Evolutionary conservation across 495 filamentous ascomycete species (phyloP), one percentile per base, ranked within the genome.

Genomic region (Lasiosphaeria ovina): DNA sequence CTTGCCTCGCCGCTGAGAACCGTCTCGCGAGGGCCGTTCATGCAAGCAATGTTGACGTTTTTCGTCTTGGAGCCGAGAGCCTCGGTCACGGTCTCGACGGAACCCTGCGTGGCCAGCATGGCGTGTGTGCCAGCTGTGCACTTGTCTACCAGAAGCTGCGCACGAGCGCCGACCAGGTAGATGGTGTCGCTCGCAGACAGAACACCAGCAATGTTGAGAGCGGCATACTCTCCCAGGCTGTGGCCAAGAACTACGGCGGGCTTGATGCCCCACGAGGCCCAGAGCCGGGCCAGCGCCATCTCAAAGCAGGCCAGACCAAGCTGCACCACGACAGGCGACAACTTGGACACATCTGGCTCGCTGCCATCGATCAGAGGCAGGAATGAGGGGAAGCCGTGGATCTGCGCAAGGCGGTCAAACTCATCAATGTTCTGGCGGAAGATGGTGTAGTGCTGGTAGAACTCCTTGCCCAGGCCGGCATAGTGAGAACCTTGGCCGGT

Each of bases 141-240:
- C 64, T 87, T 83, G 35, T 86, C 77, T 14, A 87, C 82, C 4
- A 96, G 79, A n/a, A 96, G 78, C 63, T 85, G 80, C 35, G 92
- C 92, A 51, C 92, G 85, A 42, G 82, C 79, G 31, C 92, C 92
- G 54, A 92, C 88, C 7, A 96, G 80, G 65, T 88, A 90, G 65
- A 97, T 85, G 33, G 88, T 87, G 67, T 96, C 92, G 62, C 83
- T 85, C 35, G 84, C 87, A 8, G 87, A 89, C 9, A 97, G 74
- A 12, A 96, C 86, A 54, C 91, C 92, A 16, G 92, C 85, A 38
- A 87, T 85, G 66, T 93, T 82, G 3, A 96, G 77, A 14, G 93
- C 92, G 51, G 92, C 91, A 74, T 93, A 96, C 71, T 97, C 92
- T 59, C 92, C 92, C 11, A 84, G 64, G 70, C 91, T 95, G 76